These are phyloP conservation scores for Glycyrrhiza uralensis DNA, from an alignment of 306 rosid genomes.

Conservation along the genomic window DNA sequence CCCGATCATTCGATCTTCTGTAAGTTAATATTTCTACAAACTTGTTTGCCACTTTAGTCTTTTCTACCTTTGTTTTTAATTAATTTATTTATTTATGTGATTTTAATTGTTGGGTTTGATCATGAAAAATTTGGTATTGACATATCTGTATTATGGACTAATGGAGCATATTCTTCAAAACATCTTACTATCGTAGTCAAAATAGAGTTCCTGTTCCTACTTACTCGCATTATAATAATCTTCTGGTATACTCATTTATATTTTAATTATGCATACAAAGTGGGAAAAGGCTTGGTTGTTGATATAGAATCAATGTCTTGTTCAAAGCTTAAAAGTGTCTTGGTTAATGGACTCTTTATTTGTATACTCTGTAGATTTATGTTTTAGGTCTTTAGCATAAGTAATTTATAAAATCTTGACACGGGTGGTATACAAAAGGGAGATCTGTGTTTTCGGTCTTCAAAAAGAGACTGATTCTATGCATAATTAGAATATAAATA, in stretches of 20 bases:
- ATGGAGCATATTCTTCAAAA: not conserved
- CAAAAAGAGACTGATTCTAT: not conserved
- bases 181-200: not conserved
- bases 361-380: not conserved
- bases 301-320: not conserved
- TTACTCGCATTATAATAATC: not conserved
- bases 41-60: not conserved
- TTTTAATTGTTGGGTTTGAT: not conserved
- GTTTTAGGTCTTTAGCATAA: not conserved
- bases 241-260: slow-evolving; percentile 9
- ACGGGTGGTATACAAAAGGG: not conserved
- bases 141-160: not conserved
- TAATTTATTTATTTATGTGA: not conserved
- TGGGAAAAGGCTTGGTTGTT: not conserved
- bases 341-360: not conserved
- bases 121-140: not conserved
- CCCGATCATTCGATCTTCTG: slow-evolving; percentile 62
- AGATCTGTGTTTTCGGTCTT: not conserved
- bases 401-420: not conserved
- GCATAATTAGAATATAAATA: slow-evolving; percentile 7
- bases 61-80: not conserved
- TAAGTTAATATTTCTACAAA: slow-evolving; percentile 46
- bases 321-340: not conserved
- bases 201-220: not conserved
- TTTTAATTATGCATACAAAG: not conserved